phyloP scores from a whole-genome alignment of 2,329 filamentous ascomycete species.

The Mariannaea elegans region DNA sequence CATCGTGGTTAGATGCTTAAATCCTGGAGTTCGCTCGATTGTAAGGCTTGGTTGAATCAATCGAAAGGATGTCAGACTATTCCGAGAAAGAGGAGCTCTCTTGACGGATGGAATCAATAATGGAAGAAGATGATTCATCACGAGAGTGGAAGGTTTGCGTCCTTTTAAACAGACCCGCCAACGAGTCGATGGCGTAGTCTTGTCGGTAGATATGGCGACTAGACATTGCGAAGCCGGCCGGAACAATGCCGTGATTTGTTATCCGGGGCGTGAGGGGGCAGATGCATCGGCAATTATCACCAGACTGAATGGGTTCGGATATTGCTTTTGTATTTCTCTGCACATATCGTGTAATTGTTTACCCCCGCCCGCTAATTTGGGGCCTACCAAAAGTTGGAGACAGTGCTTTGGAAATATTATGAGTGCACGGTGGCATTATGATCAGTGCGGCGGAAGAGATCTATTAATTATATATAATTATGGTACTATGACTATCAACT shows the following conservation, averaged over 20 bases:
- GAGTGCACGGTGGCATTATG: background rate
- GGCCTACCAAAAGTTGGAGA: background rate
- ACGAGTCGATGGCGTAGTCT: background rate
- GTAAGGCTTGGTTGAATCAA: background rate
- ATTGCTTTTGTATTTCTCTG: background rate
- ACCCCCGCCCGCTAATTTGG: too few relatives aligned
- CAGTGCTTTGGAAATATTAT: too few relatives aligned
- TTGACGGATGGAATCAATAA: background rate
- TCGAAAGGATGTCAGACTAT: background rate
- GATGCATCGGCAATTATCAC: background rate
- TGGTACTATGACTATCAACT: background rate
- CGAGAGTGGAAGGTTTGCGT: conserved; percentile 8
- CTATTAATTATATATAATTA: background rate
- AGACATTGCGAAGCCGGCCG: conserved; percentile 26
- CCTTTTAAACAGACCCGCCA: conserved; percentile 11
- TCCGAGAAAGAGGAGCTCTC: background rate
- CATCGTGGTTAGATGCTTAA: conserved; percentile 19
- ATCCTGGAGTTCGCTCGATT: background rate
- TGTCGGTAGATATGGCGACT: background rate
- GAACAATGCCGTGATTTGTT: conserved; percentile 32
- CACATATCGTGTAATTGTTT: background rate
- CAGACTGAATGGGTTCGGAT: background rate
- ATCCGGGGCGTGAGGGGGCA: conserved; percentile 1
- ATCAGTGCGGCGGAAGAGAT: background rate
- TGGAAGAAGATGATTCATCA: background rate